phyloP scores from a whole-genome alignment of 768 basidiomycete species.

The Leccinum disarticulatum region DNA sequence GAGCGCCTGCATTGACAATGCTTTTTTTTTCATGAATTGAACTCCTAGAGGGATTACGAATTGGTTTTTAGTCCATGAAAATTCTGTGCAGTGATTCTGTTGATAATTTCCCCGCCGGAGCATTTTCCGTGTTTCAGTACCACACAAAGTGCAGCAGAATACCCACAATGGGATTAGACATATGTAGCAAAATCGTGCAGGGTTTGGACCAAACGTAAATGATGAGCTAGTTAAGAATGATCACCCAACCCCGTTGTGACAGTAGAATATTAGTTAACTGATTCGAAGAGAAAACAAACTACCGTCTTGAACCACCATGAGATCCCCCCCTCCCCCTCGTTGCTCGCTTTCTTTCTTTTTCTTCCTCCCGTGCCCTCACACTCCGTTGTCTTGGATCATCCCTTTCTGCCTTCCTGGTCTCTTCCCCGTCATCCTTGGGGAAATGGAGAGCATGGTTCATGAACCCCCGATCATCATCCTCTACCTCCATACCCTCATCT shows the following conservation, averaged over 20 bases:
- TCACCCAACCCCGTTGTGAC: too few relatives aligned
- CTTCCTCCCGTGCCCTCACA: slow-evolving; percentile 76
- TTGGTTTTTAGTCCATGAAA: not conserved
- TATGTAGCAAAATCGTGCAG: too few relatives aligned
- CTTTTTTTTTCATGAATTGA: not conserved
- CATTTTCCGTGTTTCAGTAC: not conserved
- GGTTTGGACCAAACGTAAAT: too few relatives aligned
- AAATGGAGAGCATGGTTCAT: slow-evolving; percentile 71
- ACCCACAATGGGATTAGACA: not conserved
- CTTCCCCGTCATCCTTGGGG: slow-evolving; percentile 77
- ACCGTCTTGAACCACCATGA: slow-evolving; percentile 22
- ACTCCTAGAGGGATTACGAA: not conserved
- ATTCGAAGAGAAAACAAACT: not conserved
- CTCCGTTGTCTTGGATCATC: slow-evolving; percentile 78
- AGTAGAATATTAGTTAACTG: not conserved
- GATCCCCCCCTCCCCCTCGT: slow-evolving; percentile 24
- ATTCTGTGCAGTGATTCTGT: too few relatives aligned
- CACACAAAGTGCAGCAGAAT: not conserved
- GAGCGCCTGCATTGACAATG: not conserved
- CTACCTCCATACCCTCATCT: slow-evolving; percentile 69
- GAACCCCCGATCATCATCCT: slow-evolving; percentile 75
- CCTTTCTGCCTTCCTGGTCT: slow-evolving; percentile 71
- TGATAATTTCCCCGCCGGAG: not conserved
- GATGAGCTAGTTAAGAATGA: too few relatives aligned
- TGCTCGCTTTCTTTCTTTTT: slow-evolving; percentile 58